phyloP scores from a whole-genome alignment of 2,329 filamentous ascomycete genomes.

The Trichophyton verrucosum region DNA sequence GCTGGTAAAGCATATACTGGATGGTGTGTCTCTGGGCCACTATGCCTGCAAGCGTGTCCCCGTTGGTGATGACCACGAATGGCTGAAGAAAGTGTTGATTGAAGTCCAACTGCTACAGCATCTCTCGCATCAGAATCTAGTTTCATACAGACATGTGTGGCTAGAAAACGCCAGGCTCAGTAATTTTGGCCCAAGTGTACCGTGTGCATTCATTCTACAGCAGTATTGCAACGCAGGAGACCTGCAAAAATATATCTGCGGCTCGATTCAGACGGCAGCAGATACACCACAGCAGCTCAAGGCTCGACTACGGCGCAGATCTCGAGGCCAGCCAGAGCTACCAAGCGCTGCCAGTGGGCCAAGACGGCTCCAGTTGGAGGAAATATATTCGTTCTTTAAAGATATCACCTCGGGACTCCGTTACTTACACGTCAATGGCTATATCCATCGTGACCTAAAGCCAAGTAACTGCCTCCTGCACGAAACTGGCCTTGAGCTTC shows the following conservation, averaged over 20 bases:
- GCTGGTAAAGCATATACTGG: conserved; percentile 83
- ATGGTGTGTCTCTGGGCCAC: conserved; percentile 73
- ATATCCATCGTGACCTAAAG: conserved; percentile 92
- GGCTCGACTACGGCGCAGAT: conserved; percentile 69
- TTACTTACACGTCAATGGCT: conserved; percentile 79
- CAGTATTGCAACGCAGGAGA: conserved; percentile 96
- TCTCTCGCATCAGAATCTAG: conserved; percentile 85
- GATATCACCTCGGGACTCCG: conserved; percentile 88
- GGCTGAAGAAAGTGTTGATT: conserved; percentile 86
- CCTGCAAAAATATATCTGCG: conserved; percentile 74
- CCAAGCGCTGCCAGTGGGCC: conserved; percentile 41
- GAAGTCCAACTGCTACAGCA: conserved; percentile 89
- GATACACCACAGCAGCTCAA: conserved; percentile 75
- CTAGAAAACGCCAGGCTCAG: conserved; percentile 76
- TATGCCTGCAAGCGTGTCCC: conserved; percentile 97
- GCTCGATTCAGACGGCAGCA: conserved; percentile 46
- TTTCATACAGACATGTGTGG: conserved; percentile 96
- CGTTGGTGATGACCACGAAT: conserved; percentile 84
- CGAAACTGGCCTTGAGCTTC: conserved; percentile 55
- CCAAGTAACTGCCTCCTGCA: conserved; percentile 91
- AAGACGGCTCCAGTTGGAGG: conserved; percentile 60
- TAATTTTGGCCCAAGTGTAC: conserved; percentile 78
- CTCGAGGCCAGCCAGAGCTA: conserved; percentile 60
- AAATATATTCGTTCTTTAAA: conserved; percentile 93
- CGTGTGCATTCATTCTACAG: conserved; percentile 91